Evolutionary conservation across 106 monocot genomes (phyloP).

Genomic region (Platanthera guangdongensis): DNA sequence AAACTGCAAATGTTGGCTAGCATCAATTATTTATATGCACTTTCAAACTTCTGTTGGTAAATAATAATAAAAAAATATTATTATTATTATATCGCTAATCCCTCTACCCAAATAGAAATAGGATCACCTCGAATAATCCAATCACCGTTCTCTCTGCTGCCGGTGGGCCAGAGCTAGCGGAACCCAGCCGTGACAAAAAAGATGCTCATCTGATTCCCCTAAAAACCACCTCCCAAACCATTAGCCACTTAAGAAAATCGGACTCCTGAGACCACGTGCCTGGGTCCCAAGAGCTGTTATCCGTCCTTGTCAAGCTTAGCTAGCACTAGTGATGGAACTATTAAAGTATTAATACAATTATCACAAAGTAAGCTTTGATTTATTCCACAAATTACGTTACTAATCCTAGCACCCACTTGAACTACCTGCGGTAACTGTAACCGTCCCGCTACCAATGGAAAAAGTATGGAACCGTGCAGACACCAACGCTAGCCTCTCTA

Average conservation of each 20-base stretch:
- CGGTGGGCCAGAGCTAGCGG: neutral
- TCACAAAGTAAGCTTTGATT: neutral
- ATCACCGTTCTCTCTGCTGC: neutral
- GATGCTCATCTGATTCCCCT: neutral
- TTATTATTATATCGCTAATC: neutral
- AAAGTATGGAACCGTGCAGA: neutral
- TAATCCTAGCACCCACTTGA: neutral
- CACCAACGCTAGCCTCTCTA: neutral
- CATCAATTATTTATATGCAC: no score
- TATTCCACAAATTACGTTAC: slow-evolving; percentile 1
- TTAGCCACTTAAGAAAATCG: neutral
- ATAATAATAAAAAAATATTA: neutral
- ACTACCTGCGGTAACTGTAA: neutral
- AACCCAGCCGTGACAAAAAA: neutral
- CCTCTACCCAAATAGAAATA: neutral
- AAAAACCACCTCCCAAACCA: neutral
- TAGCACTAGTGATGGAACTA: neutral
- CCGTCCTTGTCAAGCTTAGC: no score
- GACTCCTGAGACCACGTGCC: neutral
- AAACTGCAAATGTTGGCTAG: no score
- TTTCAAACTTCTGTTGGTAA: no score
- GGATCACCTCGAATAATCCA: neutral
- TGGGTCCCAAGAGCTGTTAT: neutral
- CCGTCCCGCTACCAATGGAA: neutral
- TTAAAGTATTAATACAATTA: neutral